A percentile compares a stretch with the other conserved stretches of the same genome.
Conservation (phyloP, 441 rosid species). For the Daphne laureola region DNA sequence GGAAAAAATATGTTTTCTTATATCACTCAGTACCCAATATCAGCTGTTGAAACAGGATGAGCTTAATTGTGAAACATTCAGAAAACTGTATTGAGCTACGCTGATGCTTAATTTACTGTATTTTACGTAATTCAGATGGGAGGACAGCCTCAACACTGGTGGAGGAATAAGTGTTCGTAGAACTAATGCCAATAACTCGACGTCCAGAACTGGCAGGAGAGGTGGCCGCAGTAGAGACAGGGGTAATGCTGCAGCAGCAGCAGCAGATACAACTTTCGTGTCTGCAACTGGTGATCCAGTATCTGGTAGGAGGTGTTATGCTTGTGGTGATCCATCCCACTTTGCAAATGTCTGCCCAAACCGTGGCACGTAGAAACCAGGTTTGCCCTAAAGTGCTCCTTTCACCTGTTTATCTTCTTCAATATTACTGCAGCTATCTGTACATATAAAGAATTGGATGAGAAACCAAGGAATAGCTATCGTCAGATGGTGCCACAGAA, state of each 20-base stretch:
- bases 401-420: no score
- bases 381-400: no score
- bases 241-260: slow-evolving; percentile 26
- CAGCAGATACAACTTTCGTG: slow-evolving; percentile 43
- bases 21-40: neutral
- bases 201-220: slow-evolving; percentile 34
- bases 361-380: slow-evolving; percentile 29
- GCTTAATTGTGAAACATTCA: neutral
- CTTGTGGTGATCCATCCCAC: slow-evolving; percentile 95
- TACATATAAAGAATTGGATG: no score
- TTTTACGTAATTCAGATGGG: slow-evolving; percentile 57
- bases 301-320: slow-evolving; percentile 63
- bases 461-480: no score
- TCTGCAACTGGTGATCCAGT: slow-evolving; percentile 85
- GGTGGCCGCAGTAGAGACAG: slow-evolving; percentile 44
- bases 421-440: no score
- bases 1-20: neutral
- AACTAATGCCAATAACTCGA: slow-evolving; percentile 21
- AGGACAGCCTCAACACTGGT: slow-evolving; percentile 53
- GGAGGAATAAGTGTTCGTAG: slow-evolving; percentile 32
- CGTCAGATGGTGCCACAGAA: no score
- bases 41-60: neutral
- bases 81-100: no score
- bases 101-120: neutral
- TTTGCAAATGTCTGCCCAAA: slow-evolving; percentile 86